Base-by-base conservation (phyloP, 352 stramenopile species). In the Globisporangium emineosum region DNA sequence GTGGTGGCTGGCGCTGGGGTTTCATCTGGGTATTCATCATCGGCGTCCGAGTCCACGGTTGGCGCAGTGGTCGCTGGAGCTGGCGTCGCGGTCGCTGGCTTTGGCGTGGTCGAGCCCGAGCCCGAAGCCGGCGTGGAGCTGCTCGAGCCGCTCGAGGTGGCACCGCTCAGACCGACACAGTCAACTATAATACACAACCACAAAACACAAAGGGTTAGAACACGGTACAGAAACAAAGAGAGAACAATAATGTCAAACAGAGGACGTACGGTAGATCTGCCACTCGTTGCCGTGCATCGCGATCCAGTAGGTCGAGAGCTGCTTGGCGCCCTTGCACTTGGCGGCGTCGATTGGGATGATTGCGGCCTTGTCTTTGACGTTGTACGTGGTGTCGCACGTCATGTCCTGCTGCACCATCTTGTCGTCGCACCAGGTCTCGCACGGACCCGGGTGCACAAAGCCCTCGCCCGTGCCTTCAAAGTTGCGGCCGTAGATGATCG, bases 281-380 rank as follows among this genome's bases (percentile, higher is more conserved):
- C 76, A 89, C 43, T 69, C 62, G 2, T 72, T 21, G n/a, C 70
- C 65, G 47, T 86, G 75, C 67, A 83, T 77, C 5, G 68, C 70
- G 37, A 88, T 64, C 80, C 80, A 89, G 68, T 81, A 84, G 49
- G 83, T 76, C 4, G 72, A 81, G 13, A 88, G 65, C 0, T 71
- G 62, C 43, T 73, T 77, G 25, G 72, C 76, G 35, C 64, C 59
- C 52, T 47, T 65, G 50, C 77, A 86, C 25, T 71, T 63, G 15
- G 75, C 69, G 23, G 49, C 57, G 17, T 85, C 72, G 49, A 79
- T 81, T 5, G 74, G 72, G 27, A 85, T 62, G 57, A 85, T 27
- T 32, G 72, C 65, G 5, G 72, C 57, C 5, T 59, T 43, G n/a
- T 30, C 69, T 60, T 69, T 9, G 70, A 70, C 33, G 73, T 71